phyloP scores from a whole-genome alignment of 192 early-diverging fungal genomes.

The Thamnidium elegans region DNA sequence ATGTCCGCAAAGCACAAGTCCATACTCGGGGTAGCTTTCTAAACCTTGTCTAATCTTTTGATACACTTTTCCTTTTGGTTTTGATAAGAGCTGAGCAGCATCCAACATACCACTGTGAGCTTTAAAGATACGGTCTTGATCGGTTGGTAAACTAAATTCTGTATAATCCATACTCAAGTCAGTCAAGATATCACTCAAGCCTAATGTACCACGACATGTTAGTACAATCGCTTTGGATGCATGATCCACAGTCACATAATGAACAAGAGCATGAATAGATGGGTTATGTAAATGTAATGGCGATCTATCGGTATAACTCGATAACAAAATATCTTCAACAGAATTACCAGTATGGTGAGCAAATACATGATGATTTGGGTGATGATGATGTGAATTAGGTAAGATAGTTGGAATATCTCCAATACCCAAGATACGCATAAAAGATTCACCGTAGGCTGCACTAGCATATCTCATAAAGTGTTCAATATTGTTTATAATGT shows the following conservation, averaged over 20 bases:
- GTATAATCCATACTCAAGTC: slow-evolving; percentile 82
- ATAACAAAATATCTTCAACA: slow-evolving; percentile 71
- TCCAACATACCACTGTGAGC: slow-evolving; percentile 88
- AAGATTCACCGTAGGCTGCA: slow-evolving; percentile 68
- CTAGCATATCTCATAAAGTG: slow-evolving; percentile 70
- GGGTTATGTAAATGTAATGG: slow-evolving; percentile 45
- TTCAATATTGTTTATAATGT: slow-evolving; percentile 62
- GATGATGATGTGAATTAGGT: slow-evolving; percentile 30
- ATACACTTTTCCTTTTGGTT: slow-evolving; percentile 64
- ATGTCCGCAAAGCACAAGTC: slow-evolving; percentile 84
- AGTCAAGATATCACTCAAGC: slow-evolving; percentile 80
- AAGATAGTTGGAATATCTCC: slow-evolving; percentile 40
- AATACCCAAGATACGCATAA: slow-evolving; percentile 73
- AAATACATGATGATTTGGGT: slow-evolving; percentile 54
- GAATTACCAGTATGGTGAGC: slow-evolving; percentile 72
- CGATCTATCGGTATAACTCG: slow-evolving; percentile 51
- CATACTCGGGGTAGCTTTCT: slow-evolving; percentile 72
- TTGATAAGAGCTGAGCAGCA: slow-evolving; percentile 68
- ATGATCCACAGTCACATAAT: slow-evolving; percentile 86
- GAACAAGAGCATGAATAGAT: slow-evolving; percentile 68
- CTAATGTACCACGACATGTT: slow-evolving; percentile 85
- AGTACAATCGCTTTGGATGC: slow-evolving; percentile 71
- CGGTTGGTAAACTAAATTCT: slow-evolving; percentile 45
- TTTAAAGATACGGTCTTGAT: slow-evolving; percentile 39
- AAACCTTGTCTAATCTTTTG: slow-evolving; percentile 69